Evolutionary conservation across 2,329 filamentous ascomycete species (phyloP).

Genomic region (Fusarium musae): DNA sequence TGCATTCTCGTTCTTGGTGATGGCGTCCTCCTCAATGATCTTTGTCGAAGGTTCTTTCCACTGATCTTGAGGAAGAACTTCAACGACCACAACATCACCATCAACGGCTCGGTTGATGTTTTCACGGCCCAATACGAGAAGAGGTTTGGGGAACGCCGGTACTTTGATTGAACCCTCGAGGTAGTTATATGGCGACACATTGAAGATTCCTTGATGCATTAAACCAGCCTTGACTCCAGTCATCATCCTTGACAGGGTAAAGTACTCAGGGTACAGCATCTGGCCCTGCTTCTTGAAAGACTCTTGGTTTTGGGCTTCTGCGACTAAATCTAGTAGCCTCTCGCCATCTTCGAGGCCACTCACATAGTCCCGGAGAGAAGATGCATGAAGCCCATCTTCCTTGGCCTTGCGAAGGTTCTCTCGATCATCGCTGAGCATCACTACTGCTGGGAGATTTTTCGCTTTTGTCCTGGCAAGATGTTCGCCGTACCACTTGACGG

Average conservation of each 20-base stretch:
- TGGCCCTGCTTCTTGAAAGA: conserved; percentile 70
- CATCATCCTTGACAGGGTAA: conserved; percentile 89
- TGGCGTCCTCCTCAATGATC: conserved; percentile 91
- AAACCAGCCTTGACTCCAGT: conserved; percentile 90
- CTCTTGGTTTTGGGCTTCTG: conserved; percentile 76
- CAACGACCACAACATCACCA: conserved; percentile 91
- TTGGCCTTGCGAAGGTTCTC: conserved; percentile 87
- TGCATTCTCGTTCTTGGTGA: conserved; percentile 94
- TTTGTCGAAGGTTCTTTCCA: conserved; percentile 98
- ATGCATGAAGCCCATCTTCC: conserved; percentile 76
- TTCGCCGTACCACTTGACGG: conserved; percentile 89
- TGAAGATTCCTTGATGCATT: conserved; percentile 94
- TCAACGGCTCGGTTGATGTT: conserved; percentile 96
- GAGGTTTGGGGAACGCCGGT: conserved; percentile 86
- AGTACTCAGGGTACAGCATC: conserved; percentile 90
- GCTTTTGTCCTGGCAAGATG: conserved; percentile 77
- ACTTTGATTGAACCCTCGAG: conserved; percentile 93
- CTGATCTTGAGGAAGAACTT: conserved; percentile 91
- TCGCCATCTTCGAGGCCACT: conserved; percentile 84
- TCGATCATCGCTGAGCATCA: conserved; percentile 94
- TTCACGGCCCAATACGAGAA: conserved; percentile 89
- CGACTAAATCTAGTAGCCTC: conserved; percentile 91
- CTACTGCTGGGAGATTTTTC: conserved; percentile 75
- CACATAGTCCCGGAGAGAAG: conserved; percentile 82
- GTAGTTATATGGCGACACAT: conserved; percentile 97